Percentiles rank a stretch among this genome's conserved stretches.
phyloP scores from a whole-genome alignment of 768 basidiomycete genomes.

The Trametes elegans region DNA sequence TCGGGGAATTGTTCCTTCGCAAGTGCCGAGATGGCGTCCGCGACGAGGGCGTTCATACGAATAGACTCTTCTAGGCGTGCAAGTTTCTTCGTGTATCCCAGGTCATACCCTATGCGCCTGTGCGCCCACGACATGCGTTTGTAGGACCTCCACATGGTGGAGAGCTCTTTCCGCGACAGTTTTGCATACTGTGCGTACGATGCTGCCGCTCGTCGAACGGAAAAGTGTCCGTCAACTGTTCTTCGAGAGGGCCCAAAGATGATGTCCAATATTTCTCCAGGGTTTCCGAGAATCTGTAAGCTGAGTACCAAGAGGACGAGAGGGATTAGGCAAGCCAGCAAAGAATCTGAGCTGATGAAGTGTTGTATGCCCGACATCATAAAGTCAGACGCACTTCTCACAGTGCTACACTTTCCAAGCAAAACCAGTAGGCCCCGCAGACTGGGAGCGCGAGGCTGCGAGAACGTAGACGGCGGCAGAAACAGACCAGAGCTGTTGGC shows the following conservation, averaged over 20 bases:
- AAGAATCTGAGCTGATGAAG: conserved; percentile 20
- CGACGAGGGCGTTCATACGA: conserved; percentile 34
- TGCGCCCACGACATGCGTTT: conserved; percentile 41
- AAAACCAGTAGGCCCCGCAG: too few species aligned
- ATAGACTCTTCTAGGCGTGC: conserved; percentile 36
- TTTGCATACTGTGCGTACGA: conserved; percentile 44
- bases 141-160: conserved; percentile 43
- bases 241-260: conserved; percentile 12
- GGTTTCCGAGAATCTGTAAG: conserved; percentile 12
- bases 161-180: conserved; percentile 42
- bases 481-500: neutral
- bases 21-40: conserved; percentile 40
- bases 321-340: conserved; percentile 22
- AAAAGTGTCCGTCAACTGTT: conserved; percentile 37
- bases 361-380: conserved; percentile 6
- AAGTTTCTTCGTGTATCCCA: conserved; percentile 57
- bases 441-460: too few species aligned
- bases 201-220: conserved; percentile 41
- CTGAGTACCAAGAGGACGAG: conserved; percentile 21
- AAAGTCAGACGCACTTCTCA: too few species aligned
- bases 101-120: conserved; percentile 47
- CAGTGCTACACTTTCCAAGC: too few species aligned
- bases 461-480: too few species aligned
- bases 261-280: conserved; percentile 16
- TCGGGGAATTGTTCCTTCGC: conserved; percentile 32